Evolutionary conservation across 257 asterid genomes (phyloP).

Genomic region (Leonotis leonurus): DNA sequence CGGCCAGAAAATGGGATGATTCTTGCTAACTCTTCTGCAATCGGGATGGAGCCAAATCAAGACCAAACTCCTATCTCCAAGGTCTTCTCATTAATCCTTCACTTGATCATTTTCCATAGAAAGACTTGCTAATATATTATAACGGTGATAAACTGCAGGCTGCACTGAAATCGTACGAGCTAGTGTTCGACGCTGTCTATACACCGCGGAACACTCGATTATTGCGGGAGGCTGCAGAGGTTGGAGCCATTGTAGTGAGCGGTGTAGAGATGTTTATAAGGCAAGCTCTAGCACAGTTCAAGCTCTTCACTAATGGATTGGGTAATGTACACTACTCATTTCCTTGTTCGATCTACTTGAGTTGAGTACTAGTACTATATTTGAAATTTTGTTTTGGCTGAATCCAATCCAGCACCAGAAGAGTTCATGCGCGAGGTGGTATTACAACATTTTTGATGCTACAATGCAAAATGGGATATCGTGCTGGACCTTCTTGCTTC

Average conservation of each 20-base stretch:
- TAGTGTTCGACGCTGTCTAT: conserved; percentile 67
- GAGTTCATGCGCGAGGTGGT: conserved; percentile 72
- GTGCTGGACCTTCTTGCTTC: too few species aligned
- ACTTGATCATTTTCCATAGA: too few species aligned
- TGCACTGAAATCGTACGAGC: conserved; percentile 42
- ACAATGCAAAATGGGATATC: too few species aligned
- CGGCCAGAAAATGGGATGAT: conserved; percentile 58
- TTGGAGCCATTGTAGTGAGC: conserved; percentile 55
- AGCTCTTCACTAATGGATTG: conserved; percentile 57
- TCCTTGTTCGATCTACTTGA: too few species aligned
- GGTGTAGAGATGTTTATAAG: conserved; percentile 77
- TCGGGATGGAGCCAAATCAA: conserved; percentile 57
- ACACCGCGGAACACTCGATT: conserved; percentile 63
- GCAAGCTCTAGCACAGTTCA: conserved; percentile 60
- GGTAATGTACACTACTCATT: conserved; percentile 21
- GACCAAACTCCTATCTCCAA: conserved; percentile 54
- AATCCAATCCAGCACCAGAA: conserved; percentile 52
- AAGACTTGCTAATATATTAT: too few species aligned
- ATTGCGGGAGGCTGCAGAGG: conserved; percentile 59
- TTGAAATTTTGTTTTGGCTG: not conserved
- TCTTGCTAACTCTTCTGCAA: conserved; percentile 65
- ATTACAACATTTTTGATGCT: conserved; percentile 44
- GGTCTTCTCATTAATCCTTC: conserved; percentile 23
- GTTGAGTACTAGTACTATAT: not conserved
- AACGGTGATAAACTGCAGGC: too few species aligned